These are phyloP conservation scores for Somion occarium DNA, from an alignment of 1,284 basidiomycete species.

Conservation along the genomic window DNA sequence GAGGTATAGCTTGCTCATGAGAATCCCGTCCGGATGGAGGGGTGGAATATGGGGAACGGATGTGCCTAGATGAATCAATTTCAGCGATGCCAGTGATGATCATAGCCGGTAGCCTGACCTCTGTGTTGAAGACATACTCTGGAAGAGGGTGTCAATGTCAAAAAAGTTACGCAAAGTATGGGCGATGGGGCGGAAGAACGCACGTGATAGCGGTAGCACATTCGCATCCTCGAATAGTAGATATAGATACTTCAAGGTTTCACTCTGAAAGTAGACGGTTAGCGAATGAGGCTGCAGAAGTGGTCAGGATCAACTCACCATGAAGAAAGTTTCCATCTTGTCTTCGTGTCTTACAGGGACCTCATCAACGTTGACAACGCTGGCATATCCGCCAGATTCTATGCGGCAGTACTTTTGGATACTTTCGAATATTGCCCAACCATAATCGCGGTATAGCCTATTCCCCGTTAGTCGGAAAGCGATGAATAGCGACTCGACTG, in stretches of 20 bases:
- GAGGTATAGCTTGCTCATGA: conserved; percentile 23
- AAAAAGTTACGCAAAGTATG: background rate
- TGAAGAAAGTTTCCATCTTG: conserved; percentile 94
- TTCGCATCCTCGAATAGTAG: conserved; percentile 79
- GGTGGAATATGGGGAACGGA: conserved; percentile 60
- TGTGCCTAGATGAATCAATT: conserved; percentile 51
- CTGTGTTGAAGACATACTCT: conserved; percentile 96
- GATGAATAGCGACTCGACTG: conserved; percentile 90
- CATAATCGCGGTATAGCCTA: conserved; percentile 73
- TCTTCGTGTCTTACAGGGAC: conserved; percentile 68
- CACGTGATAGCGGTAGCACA: conserved; percentile 70
- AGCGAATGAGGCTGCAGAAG: background rate
- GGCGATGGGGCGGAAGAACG: conserved; percentile 26
- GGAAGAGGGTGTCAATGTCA: conserved; percentile 2
- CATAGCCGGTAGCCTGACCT: conserved; percentile 41
- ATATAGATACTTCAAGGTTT: conserved; percentile 95
- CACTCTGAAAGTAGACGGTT: conserved; percentile 46
- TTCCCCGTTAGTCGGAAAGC: conserved; percentile 87
- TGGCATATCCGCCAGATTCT: conserved; percentile 77
- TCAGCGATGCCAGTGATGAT: conserved; percentile 1
- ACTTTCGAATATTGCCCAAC: conserved; percentile 89
- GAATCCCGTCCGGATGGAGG: conserved; percentile 49
- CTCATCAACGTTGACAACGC: conserved; percentile 80
- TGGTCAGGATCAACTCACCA: conserved; percentile 45
- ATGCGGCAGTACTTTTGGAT: conserved; percentile 83